phyloP scores from a whole-genome alignment of 371 early-diverging fungal species.

The Mortierella sp. region DNA sequence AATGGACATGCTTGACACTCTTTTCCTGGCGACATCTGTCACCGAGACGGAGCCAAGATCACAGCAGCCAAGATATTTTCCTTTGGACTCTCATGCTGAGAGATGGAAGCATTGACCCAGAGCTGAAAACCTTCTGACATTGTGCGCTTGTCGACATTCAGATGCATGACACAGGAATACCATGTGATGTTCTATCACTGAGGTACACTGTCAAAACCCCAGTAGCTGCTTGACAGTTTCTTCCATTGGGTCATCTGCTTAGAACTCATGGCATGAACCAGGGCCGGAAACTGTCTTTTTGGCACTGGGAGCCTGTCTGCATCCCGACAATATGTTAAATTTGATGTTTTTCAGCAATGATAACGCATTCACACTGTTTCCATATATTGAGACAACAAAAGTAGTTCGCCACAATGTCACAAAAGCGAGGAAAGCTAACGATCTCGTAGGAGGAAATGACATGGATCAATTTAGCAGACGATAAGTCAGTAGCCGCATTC shows the following conservation, averaged over 20 bases:
- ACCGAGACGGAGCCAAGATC: slow-evolving; percentile 14
- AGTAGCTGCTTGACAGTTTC: slow-evolving; percentile 11
- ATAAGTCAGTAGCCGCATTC: slow-evolving; percentile 8
- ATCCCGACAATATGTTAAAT: slow-evolving; percentile 6
- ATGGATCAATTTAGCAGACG: slow-evolving; percentile 13
- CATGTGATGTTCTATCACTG: slow-evolving; percentile 16
- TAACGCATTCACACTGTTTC: slow-evolving; percentile 1
- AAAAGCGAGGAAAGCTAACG: slow-evolving; percentile 7
- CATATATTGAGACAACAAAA: no score
- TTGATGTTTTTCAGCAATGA: slow-evolving; percentile 11
- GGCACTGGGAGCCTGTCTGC: slow-evolving; percentile 12
- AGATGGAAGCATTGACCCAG: slow-evolving; percentile 5
- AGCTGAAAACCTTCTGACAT: slow-evolving; percentile 12
- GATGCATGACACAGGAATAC: slow-evolving; percentile 13
- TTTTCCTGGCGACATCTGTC: no score
- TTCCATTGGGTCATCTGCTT: slow-evolving; percentile 9
- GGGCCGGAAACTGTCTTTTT: slow-evolving; percentile 12
- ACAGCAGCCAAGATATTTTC: slow-evolving; percentile 9
- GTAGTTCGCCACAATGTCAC: slow-evolving; percentile 4
- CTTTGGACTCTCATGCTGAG: no score
- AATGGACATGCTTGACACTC: no score
- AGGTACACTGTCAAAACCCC: slow-evolving; percentile 11
- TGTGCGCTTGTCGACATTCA: slow-evolving; percentile 17
- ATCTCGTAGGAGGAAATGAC: slow-evolving; percentile 10
- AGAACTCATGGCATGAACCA: slow-evolving; percentile 11